Evolutionary conservation across 1,284 basidiomycete species (phyloP).

Genomic region (Tilletia caries): DNA sequence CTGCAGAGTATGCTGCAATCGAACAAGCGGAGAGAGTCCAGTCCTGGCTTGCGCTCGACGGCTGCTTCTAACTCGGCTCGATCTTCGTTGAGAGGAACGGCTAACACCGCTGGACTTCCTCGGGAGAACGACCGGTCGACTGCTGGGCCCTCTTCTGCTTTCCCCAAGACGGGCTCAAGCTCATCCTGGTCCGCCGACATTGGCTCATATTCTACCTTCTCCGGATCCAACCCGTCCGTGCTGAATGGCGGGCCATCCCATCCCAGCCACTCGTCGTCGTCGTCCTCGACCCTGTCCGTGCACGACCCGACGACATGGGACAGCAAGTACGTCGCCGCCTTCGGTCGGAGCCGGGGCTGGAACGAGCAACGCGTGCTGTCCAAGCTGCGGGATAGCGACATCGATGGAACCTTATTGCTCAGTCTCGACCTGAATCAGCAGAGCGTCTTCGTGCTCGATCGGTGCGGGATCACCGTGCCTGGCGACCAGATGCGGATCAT

Average conservation of each 20-base stretch:
- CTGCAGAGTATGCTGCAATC: neutral
- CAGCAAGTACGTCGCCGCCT: neutral
- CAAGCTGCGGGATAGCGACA: neutral
- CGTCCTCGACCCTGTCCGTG: too few species aligned
- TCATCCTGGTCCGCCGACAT: too few species aligned
- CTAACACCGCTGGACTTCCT: neutral
- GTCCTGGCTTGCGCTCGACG: neutral
- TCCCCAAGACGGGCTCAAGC: too few species aligned
- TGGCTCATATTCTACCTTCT: too few species aligned
- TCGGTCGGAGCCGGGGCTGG: constrained; percentile 3
- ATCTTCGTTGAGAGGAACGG: neutral
- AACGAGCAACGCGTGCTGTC: neutral
- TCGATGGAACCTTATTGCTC: constrained; percentile 2
- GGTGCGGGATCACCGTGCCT: constrained; percentile 2
- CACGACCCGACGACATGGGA: constrained; percentile 4
- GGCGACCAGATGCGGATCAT: constrained; percentile 11
- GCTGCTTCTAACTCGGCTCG: neutral
- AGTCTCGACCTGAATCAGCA: constrained; percentile 1
- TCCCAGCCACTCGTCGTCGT: too few species aligned
- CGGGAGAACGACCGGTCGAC: too few species aligned
- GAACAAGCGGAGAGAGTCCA: neutral
- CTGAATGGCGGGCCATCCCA: too few species aligned
- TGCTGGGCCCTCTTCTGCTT: too few species aligned
- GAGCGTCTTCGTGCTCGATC: constrained; percentile 6
- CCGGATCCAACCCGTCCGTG: too few species aligned